Conservation (phyloP, 805 yeast genomes). For the Yueomyces sinensis region DNA sequence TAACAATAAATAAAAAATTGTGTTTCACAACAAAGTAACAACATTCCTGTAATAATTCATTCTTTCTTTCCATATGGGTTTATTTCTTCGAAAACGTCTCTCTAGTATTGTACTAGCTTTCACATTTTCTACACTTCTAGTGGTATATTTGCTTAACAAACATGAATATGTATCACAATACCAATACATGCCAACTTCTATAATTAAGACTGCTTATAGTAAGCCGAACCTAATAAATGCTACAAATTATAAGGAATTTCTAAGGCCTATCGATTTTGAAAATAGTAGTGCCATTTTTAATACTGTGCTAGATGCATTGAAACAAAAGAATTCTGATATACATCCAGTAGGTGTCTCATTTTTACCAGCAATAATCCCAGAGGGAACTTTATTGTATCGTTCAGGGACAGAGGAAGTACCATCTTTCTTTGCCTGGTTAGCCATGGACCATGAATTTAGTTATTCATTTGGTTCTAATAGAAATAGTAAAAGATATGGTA, state of each 20-base stretch:
- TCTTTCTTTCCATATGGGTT: too few species aligned
- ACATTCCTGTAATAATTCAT: too few species aligned
- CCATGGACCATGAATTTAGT: slow-evolving; percentile 51
- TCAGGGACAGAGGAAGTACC: slow-evolving; percentile 36
- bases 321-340: slow-evolving; percentile 37
- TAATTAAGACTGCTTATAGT: too few species aligned
- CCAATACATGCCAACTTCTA: too few species aligned
- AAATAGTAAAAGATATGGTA: slow-evolving; percentile 12
- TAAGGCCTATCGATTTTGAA: slow-evolving; percentile 26
- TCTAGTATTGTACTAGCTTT: too few species aligned
- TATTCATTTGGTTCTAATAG: slow-evolving; percentile 30
- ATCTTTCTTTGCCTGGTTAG: slow-evolving; percentile 43
- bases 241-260: slow-evolving; percentile 13
- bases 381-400: slow-evolving; percentile 46
- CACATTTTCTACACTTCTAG: too few species aligned
- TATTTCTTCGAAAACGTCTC: too few species aligned
- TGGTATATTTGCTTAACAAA: too few species aligned
- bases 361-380: slow-evolving; percentile 47
- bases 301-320: slow-evolving; percentile 38
- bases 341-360: slow-evolving; percentile 45
- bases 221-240: slow-evolving; percentile 2
- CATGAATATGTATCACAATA: too few species aligned
- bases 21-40: too few species aligned
- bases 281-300: slow-evolving; percentile 47
- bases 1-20: too few species aligned